phyloP scores from a whole-genome alignment of 116 monocot species.

The Phalaenopsis hybrid region DNA sequence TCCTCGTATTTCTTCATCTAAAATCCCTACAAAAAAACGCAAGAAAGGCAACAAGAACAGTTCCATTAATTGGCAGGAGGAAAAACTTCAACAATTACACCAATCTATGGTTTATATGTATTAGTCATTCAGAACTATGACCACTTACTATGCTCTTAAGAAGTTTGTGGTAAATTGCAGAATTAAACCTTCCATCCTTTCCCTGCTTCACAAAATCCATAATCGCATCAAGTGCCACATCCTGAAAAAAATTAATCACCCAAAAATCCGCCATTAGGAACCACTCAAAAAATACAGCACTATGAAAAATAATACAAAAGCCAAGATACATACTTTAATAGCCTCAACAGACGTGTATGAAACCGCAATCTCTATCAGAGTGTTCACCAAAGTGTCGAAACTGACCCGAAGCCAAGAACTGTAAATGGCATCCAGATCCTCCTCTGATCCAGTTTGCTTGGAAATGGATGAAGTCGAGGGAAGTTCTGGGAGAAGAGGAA shows the following conservation, averaged over 20 bases:
- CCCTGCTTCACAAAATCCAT: conserved; percentile 92
- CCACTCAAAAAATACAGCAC: not conserved
- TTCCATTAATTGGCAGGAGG: too few species aligned
- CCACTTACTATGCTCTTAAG: conserved; percentile 53
- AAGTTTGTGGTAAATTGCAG: conserved; percentile 64
- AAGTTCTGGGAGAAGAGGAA: conserved; percentile 63
- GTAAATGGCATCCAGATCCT: conserved; percentile 56
- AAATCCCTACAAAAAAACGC: too few species aligned
- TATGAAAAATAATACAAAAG: not conserved
- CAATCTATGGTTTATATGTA: not conserved
- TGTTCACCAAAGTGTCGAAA: conserved; percentile 59
- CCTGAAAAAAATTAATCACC: conserved; percentile 24
- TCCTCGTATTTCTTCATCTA: too few species aligned
- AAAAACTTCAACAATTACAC: too few species aligned
- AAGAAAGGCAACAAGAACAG: too few species aligned
- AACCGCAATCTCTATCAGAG: conserved; percentile 45
- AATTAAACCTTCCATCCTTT: conserved; percentile 61
- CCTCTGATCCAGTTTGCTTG: conserved; percentile 3
- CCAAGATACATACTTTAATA: conserved; percentile 32
- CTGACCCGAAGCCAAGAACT: conserved; percentile 55
- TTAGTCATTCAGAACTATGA: not conserved
- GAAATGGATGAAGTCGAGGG: conserved; percentile 23
- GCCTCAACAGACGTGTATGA: conserved; percentile 25
- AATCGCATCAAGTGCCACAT: conserved; percentile 67
- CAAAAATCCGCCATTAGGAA: not conserved